Evolutionary conservation across 1,284 basidiomycete species (phyloP), one percentile per base, ranked within the genome.

Genomic region (Microbotryomycetes sp.): DNA sequence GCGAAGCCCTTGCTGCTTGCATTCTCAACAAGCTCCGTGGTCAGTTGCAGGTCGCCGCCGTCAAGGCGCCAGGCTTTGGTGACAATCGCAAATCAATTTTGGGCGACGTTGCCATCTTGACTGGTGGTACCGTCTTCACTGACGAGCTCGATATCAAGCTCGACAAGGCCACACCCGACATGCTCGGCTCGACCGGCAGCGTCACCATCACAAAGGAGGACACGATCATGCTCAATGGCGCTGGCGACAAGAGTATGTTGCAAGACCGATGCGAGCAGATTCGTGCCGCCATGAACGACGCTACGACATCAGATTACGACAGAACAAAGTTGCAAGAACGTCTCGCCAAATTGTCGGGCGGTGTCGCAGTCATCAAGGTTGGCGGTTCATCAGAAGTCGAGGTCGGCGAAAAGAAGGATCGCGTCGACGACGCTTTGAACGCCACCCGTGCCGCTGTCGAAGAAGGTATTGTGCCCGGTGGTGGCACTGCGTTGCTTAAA

Each of bases 41-140:
- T 58, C 93, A 97, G 78, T 84, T 97, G 70, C 86, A 88, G 76
- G 91, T 97, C 66, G 86, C 81, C 64, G 92, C 92, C 56, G 86
- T 97, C 79, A 97, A 97, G 81, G 93, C 94, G 16, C 94, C 94
- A 65, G 71, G 94, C 63, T 97, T 98, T 76, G 94, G 94, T 76
- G 94, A 97, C 81, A 97, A 97, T 86, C 87, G 94, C 78, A 98
- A 97, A 82, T 89, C 86, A 66, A 92, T 97, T 79, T 87, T 97
- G 56, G 94, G 94, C 63, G 94, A 97, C 76, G 82, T 97, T 64
- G 92, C 89, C 65, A 96, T 97, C 80, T 85, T 98, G 71, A 97
- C 93, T 15, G 94, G 94, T 62, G 92, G 92, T 69, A 92, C 90
- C 64, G 93, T 97, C 78, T 97, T 97, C 82, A 92, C 91, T 49